Percentiles rank a stretch among this genome's conserved stretches.
Conservation (phyloP, 2,329 filamentous ascomycete genomes). For the Cytospora chrysosperma region DNA sequence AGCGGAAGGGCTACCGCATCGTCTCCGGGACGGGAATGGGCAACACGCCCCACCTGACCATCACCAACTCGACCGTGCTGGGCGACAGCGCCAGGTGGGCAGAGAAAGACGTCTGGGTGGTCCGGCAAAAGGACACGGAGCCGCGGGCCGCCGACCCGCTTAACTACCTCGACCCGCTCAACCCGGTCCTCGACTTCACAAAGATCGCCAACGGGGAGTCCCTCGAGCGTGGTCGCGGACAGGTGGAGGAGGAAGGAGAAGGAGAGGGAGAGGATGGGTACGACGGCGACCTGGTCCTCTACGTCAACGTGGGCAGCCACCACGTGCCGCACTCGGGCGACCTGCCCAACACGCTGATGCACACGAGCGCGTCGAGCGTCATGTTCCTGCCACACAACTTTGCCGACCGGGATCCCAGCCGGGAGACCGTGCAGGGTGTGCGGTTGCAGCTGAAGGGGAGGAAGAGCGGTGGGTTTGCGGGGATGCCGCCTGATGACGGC, state of each 20-base stretch:
- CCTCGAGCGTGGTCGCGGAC: constrained; percentile 15
- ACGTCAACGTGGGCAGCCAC: constrained; percentile 46
- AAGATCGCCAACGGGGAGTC: constrained; percentile 38
- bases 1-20: constrained; percentile 43
- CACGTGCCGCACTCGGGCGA: constrained; percentile 43
- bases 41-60: constrained; percentile 27
- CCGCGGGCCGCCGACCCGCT: constrained; percentile 37
- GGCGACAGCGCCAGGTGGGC: constrained; percentile 29
- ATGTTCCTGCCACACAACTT: constrained; percentile 41
- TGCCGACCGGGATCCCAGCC: constrained; percentile 37
- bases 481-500: constrained; percentile 7
- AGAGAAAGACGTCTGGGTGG: constrained; percentile 39
- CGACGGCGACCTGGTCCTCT: constrained; percentile 34
- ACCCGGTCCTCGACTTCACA: constrained; percentile 42
- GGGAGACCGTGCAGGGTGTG: constrained; percentile 31
- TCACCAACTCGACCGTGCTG: constrained; percentile 35
- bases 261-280: constrained; percentile 31
- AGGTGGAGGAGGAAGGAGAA: background rate
- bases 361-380: constrained; percentile 39
- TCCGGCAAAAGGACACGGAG: constrained; percentile 45
- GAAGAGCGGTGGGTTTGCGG: constrained; percentile 24
- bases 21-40: constrained; percentile 33
- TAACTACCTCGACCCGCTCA: constrained; percentile 36
- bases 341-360: constrained; percentile 45
- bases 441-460: constrained; percentile 25